Percentiles rank a stretch among this genome's conserved stretches.
Evolutionary conservation across 768 basidiomycete genomes (phyloP).

Genomic region (Xanthoconium purpureum): DNA sequence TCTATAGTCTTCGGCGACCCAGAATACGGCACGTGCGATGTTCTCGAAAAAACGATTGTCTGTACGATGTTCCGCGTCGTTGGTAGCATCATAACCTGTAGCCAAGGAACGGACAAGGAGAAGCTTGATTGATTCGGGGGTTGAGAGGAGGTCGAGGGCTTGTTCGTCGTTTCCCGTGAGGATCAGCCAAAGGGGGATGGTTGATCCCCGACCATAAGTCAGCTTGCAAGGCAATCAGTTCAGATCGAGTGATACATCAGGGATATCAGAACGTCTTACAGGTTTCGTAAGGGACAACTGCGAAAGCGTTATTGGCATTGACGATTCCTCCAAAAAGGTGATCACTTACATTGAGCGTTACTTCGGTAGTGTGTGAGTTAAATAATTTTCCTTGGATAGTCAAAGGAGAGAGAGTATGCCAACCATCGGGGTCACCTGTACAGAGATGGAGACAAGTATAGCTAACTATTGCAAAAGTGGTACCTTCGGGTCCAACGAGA

Average conservation of each 20-base stretch:
- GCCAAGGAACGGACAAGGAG: slow-evolving; percentile 46
- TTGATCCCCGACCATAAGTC: slow-evolving; percentile 48
- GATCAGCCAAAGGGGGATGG: slow-evolving; percentile 49
- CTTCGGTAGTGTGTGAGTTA: slow-evolving; percentile 27
- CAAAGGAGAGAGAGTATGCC: slow-evolving; percentile 34
- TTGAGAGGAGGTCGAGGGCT: slow-evolving; percentile 49
- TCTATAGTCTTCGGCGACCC: slow-evolving; percentile 32
- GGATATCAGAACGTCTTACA: slow-evolving; percentile 25
- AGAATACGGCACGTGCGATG: slow-evolving; percentile 48
- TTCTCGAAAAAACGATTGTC: slow-evolving; percentile 45
- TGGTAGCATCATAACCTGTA: slow-evolving; percentile 48
- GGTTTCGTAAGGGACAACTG: slow-evolving; percentile 52
- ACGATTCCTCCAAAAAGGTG: background rate
- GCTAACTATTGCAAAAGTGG: background rate
- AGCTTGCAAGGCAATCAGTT: slow-evolving; percentile 33
- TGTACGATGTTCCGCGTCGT: slow-evolving; percentile 36
- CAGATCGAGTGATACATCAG: background rate
- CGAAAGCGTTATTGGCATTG: background rate
- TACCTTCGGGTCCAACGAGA: slow-evolving; percentile 36
- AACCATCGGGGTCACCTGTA: slow-evolving; percentile 39
- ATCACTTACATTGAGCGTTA: slow-evolving; percentile 34
- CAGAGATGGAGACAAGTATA: background rate
- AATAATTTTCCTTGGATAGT: slow-evolving; percentile 36
- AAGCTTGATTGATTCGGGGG: slow-evolving; percentile 38
- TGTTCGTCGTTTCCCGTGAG: slow-evolving; percentile 43